A percentile compares a stretch with the other conserved stretches of the same genome.
These are phyloP conservation scores for Chrysosporium keratinophilum DNA, from an alignment of 2,329 filamentous ascomycete genomes.

Conservation along the genomic window DNA sequence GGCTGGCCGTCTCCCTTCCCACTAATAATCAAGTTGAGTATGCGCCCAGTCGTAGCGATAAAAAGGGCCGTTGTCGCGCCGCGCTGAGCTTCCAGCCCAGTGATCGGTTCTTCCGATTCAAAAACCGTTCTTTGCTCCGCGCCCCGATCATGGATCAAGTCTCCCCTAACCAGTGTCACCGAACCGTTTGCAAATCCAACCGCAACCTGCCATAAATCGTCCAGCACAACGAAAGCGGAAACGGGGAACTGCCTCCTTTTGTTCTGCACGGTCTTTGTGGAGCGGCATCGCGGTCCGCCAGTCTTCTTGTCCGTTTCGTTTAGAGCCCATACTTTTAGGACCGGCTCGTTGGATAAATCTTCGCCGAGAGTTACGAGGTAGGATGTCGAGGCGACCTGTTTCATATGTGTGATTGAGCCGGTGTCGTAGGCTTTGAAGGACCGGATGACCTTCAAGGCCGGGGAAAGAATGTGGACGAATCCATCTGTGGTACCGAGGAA, in stretches of 20 bases:
- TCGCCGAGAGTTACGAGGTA: constrained; percentile 72
- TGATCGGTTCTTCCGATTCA: constrained; percentile 93
- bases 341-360: constrained; percentile 75
- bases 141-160: constrained; percentile 88
- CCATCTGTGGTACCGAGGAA: constrained; percentile 83
- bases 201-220: constrained; percentile 83
- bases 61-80: constrained; percentile 65
- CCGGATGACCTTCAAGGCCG: constrained; percentile 74
- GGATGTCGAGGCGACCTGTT: constrained; percentile 77
- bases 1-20: constrained; percentile 83
- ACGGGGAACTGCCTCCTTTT: constrained; percentile 90
- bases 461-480: constrained; percentile 74
- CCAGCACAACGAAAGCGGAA: constrained; percentile 76
- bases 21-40: constrained; percentile 76
- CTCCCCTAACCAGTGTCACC: constrained; percentile 85
- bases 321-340: constrained; percentile 94
- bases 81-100: constrained; percentile 68
- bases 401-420: constrained; percentile 73
- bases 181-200: constrained; percentile 93
- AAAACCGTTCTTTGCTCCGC: constrained; percentile 90
- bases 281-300: constrained; percentile 75
- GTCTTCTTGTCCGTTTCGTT: constrained; percentile 93
- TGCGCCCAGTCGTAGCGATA: constrained; percentile 79
- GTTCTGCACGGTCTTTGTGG: constrained; percentile 76
- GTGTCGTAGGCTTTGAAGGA: constrained; percentile 78